Evolutionary conservation across 345 rosid genomes (phyloP).

Genomic region (Carallia pectinifolia): DNA sequence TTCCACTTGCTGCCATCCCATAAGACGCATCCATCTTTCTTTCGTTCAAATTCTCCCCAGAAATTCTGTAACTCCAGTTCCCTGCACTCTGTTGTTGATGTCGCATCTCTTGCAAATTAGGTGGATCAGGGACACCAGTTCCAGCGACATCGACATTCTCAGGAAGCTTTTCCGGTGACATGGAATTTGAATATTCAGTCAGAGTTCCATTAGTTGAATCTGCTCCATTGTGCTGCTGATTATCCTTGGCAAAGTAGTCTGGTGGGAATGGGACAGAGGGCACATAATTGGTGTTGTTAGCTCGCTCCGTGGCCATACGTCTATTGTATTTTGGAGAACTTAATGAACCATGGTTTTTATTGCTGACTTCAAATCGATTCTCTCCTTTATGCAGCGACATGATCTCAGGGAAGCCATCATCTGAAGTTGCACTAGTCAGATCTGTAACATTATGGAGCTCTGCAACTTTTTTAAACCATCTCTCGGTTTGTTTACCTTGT

Average conservation of each 20-base stretch:
- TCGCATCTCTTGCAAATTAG: slow-evolving; percentile 19
- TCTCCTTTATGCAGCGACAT: slow-evolving; percentile 30
- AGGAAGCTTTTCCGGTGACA: slow-evolving; percentile 25
- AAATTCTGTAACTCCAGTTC: slow-evolving; percentile 12
- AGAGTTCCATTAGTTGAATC: slow-evolving; percentile 24
- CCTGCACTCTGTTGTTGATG: slow-evolving; percentile 21
- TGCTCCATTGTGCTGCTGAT: slow-evolving; percentile 31
- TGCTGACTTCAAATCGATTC: slow-evolving; percentile 32
- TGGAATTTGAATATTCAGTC: slow-evolving; percentile 28
- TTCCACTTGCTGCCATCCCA: slow-evolving; percentile 15
- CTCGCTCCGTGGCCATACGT: slow-evolving; percentile 48
- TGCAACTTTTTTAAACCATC: slow-evolving; percentile 33
- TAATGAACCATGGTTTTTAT: slow-evolving; percentile 28
- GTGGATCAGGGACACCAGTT: not conserved
- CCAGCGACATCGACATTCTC: slow-evolving; percentile 16
- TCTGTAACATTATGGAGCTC: slow-evolving; percentile 31
- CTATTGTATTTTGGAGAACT: slow-evolving; percentile 71
- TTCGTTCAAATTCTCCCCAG: slow-evolving; percentile 18
- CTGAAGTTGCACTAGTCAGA: slow-evolving; percentile 20
- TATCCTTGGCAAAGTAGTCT: slow-evolving; percentile 60
- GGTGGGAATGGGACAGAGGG: slow-evolving; percentile 92
- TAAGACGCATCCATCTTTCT: slow-evolving; percentile 9
- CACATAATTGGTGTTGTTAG: slow-evolving; percentile 51
- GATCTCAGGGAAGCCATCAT: slow-evolving; percentile 26
- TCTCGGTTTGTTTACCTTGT: slow-evolving; percentile 48